Percentiles rank a stretch among this genome's conserved stretches.
Conservation (phyloP, 805 yeast genomes). For the Candida morakotiae region DNA sequence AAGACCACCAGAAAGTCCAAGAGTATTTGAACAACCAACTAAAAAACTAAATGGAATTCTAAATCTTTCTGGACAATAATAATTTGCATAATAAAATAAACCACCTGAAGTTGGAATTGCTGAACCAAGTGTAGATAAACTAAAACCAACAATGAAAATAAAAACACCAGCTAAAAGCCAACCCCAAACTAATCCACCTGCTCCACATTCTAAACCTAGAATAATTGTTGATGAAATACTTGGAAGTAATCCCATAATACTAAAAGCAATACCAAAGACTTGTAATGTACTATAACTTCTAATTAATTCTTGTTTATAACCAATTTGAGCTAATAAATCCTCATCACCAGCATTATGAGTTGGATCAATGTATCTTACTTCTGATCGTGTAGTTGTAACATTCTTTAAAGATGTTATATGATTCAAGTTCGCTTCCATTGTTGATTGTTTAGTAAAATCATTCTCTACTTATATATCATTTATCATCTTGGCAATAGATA, state of each 20-base stretch:
- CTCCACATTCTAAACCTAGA: conserved; percentile 55
- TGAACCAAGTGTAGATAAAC: conserved; percentile 61
- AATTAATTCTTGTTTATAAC: conserved; percentile 62
- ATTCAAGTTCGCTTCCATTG: too few relatives aligned
- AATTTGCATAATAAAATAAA: conserved; percentile 41
- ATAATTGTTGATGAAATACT: conserved; percentile 52
- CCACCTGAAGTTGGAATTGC: conserved; percentile 74
- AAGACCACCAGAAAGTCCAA: conserved; percentile 60
- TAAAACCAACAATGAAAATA: conserved; percentile 50
- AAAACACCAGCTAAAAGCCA: conserved; percentile 57
- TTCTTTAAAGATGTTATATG: too few relatives aligned
- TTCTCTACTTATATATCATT: too few relatives aligned
- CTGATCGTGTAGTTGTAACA: conserved; percentile 13
- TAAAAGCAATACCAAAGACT: conserved; percentile 64
- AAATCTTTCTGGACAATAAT: conserved; percentile 52
- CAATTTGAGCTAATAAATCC: conserved; percentile 42
- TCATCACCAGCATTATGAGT: conserved; percentile 9
- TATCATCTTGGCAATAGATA: too few relatives aligned
- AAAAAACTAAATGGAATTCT: conserved; percentile 52
- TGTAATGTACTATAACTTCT: conserved; percentile 57
- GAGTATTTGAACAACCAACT: conserved; percentile 60
- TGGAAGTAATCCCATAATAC: conserved; percentile 65
- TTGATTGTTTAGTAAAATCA: too few relatives aligned
- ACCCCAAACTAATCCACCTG: conserved; percentile 64
- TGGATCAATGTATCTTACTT: conserved; percentile 12